phyloP scores from a whole-genome alignment of 371 early-diverging fungal species.

The Encephalitozoon hellem region DNA sequence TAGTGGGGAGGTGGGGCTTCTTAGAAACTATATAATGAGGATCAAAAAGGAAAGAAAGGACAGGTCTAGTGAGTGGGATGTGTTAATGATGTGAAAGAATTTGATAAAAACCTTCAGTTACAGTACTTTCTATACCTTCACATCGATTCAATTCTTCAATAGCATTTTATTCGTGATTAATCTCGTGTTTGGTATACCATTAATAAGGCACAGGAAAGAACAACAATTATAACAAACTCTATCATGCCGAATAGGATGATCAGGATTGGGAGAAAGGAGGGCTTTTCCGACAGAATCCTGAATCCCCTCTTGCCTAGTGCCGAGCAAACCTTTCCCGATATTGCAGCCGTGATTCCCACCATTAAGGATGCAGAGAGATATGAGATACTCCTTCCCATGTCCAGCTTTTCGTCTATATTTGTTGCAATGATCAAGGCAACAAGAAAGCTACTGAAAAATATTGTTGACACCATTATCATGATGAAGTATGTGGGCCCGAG shows the following conservation, averaged over 20 bases:
- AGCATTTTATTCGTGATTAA: background rate
- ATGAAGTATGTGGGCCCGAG: conserved; percentile 48
- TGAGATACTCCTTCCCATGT: background rate
- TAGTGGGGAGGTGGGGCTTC: conserved; percentile 33
- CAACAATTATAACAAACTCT: conserved; percentile 29
- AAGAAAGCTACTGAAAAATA: conserved; percentile 53
- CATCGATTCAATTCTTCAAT: background rate
- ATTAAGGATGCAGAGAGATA: conserved; percentile 31
- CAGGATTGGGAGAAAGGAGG: conserved; percentile 8
- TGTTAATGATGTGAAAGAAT: background rate
- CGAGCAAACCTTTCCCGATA: conserved; percentile 30
- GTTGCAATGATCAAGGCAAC: conserved; percentile 36
- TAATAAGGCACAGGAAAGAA: conserved; percentile 15
- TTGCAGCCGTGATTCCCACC: conserved; percentile 9
- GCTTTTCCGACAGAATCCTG: conserved; percentile 9
- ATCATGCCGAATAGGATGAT: conserved; percentile 18
- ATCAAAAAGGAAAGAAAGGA: background rate
- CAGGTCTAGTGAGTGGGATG: background rate
- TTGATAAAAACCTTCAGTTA: background rate
- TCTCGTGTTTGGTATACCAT: background rate
- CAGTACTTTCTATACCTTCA: background rate
- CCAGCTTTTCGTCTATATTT: background rate
- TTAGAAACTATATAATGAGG: conserved; percentile 37
- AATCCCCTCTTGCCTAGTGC: conserved; percentile 17
- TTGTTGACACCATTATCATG: conserved; percentile 50